These are phyloP conservation scores for Candida nemodendra DNA, from an alignment of 805 yeast species.

Conservation along the genomic window DNA sequence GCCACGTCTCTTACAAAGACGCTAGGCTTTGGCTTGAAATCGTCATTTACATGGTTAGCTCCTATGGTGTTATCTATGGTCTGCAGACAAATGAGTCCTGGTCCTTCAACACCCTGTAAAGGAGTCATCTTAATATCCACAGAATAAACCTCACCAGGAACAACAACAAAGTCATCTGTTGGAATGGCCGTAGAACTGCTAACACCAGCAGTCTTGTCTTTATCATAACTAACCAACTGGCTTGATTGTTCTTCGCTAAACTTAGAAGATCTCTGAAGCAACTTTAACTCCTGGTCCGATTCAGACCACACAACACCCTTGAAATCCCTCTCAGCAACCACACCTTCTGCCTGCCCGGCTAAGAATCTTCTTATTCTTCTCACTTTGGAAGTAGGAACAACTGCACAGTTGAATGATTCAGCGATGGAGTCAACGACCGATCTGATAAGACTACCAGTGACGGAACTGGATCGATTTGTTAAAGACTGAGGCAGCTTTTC, in stretches of 20 bases:
- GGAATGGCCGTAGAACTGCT: constrained; percentile 62
- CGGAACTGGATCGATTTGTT: constrained; percentile 32
- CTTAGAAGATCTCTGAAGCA: constrained; percentile 44
- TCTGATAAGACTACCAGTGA: constrained; percentile 73
- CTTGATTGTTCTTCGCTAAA: constrained; percentile 27
- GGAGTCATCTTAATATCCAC: constrained; percentile 84
- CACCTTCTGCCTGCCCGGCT: constrained; percentile 93
- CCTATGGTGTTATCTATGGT: constrained; percentile 65
- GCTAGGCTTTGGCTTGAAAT: constrained; percentile 61
- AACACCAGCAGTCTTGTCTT: constrained; percentile 35
- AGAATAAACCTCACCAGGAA: constrained; percentile 82
- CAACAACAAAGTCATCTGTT: constrained; percentile 68
- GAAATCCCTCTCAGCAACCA: constrained; percentile 87
- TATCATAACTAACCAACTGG: constrained; percentile 41
- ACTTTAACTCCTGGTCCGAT: constrained; percentile 66
- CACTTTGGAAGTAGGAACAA: constrained; percentile 90
- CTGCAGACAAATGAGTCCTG: constrained; percentile 69
- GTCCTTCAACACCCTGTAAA: constrained; percentile 44
- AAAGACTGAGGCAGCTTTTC: constrained; percentile 66
- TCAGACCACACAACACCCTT: constrained; percentile 92
- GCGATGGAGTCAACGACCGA: constrained; percentile 83
- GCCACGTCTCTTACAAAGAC: constrained; percentile 84
- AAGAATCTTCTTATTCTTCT: constrained; percentile 90
- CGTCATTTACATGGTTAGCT: constrained; percentile 51
- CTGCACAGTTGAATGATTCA: constrained; percentile 73